phyloP scores from a whole-genome alignment of 106 monocot species.

The Acorus calamus region DNA sequence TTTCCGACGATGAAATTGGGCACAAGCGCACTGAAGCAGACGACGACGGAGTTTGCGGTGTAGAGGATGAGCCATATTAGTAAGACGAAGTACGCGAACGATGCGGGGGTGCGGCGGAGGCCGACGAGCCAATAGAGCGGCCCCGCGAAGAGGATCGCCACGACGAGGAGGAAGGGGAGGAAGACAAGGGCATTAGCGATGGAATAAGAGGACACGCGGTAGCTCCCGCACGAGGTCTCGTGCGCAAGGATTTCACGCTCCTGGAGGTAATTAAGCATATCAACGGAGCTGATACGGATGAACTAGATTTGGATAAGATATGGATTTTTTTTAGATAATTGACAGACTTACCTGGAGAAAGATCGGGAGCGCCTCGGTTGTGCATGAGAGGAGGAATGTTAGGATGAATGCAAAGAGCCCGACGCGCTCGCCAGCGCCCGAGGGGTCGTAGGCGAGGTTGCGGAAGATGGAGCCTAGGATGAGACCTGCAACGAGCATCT shows the following conservation, averaged over 20 bases:
- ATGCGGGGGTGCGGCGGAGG: conserved; percentile 15
- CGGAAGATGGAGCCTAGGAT: conserved; percentile 86
- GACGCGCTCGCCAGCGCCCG: conserved; percentile 38
- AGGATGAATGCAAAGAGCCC: conserved; percentile 91
- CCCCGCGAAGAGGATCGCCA: conserved; percentile 50
- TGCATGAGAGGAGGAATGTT: conserved; percentile 79
- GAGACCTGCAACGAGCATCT: conserved; percentile 59
- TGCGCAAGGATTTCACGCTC: conserved; percentile 80
- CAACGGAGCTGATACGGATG: no score
- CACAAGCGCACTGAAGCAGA: conserved; percentile 62
- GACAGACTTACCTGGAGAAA: conserved; percentile 20
- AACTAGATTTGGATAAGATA: no score
- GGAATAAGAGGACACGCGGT: conserved; percentile 75
- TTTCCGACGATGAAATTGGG: conserved; percentile 85
- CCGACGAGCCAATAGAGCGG: conserved; percentile 81
- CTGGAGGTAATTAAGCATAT: conserved; percentile 5
- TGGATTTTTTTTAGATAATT: no score
- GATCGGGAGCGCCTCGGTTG: conserved; percentile 78
- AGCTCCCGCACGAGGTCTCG: conserved; percentile 64
- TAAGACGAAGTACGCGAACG: conserved; percentile 68
- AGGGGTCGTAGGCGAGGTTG: conserved; percentile 25
- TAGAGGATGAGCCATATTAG: conserved; percentile 87
- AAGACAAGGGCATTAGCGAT: conserved; percentile 70
- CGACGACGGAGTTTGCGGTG: conserved; percentile 84
- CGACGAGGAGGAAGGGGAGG: conserved; percentile 67